Percentiles rank a stretch among this genome's conserved stretches.
Evolutionary conservation across 2,329 filamentous ascomycete genomes (phyloP).

Genomic region (Pleoardoris graminearum): DNA sequence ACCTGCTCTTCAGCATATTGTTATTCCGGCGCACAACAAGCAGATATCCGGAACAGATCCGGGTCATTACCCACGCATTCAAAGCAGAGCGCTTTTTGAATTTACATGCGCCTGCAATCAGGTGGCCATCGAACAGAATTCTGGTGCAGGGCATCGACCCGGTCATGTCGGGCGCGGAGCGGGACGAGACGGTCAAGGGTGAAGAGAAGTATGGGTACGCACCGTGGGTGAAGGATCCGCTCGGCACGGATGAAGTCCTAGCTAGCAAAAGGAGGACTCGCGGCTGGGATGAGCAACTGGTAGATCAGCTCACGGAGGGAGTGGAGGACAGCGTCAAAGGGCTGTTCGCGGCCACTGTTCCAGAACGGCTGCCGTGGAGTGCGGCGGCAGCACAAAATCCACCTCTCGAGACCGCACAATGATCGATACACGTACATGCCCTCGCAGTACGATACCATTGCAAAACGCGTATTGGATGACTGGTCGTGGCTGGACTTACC

Average conservation of each 20-base stretch:
- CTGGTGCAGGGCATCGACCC: slow-evolving; percentile 53
- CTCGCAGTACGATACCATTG: not conserved
- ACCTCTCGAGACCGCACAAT: not conserved
- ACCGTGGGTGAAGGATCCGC: slow-evolving; percentile 46
- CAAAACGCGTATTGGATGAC: not conserved
- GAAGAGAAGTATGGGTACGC: slow-evolving; percentile 45
- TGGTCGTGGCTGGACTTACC: not conserved
- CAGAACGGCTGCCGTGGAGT: slow-evolving; percentile 33
- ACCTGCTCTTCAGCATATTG: slow-evolving; percentile 76
- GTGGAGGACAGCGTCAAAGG: slow-evolving; percentile 36
- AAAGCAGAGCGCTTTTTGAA: slow-evolving; percentile 50
- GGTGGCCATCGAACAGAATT: slow-evolving; percentile 48
- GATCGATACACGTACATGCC: not conserved
- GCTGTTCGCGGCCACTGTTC: slow-evolving; percentile 28
- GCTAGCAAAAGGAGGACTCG: slow-evolving; percentile 46
- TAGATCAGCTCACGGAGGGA: slow-evolving; percentile 23
- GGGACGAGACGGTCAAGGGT: slow-evolving; percentile 40
- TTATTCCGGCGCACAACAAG: slow-evolving; percentile 50
- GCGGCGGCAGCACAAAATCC: not conserved
- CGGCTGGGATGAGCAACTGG: slow-evolving; percentile 41
- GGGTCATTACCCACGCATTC: slow-evolving; percentile 54
- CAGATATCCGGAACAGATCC: slow-evolving; percentile 47
- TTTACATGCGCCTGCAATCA: slow-evolving; percentile 47
- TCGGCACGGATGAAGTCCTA: slow-evolving; percentile 43
- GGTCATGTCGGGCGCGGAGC: slow-evolving; percentile 43